Conservation (phyloP, 176 grass and related monocot genomes). For the Lolium multiflorum region DNA sequence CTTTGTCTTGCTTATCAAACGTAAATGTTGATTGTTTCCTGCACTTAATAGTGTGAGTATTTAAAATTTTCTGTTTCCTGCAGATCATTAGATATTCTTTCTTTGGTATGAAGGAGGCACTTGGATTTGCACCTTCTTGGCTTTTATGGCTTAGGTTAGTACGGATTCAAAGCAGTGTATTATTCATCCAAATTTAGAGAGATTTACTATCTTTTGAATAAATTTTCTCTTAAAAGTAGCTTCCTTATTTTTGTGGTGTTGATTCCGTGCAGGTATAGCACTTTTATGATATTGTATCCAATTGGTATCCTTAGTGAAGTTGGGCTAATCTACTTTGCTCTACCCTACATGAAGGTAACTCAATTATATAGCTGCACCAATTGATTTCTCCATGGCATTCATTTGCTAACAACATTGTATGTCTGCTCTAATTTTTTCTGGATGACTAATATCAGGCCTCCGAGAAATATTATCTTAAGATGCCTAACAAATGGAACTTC, state of each 20-base stretch:
- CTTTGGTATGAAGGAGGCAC: constrained; percentile 85
- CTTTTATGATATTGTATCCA: constrained; percentile 60
- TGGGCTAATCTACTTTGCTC: constrained; percentile 45
- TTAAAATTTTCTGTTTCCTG: neutral
- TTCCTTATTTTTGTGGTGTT: neutral
- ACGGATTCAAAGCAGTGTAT: neutral
- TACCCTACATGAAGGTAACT: constrained; percentile 57
- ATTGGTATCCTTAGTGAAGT: constrained; percentile 57
- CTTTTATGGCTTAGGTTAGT: constrained; percentile 91
- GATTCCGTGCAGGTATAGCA: constrained; percentile 45
- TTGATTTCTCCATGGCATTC: neutral
- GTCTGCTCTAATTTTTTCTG: neutral
- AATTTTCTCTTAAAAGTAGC: neutral
- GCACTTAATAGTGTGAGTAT: neutral
- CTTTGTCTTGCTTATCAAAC: neutral
- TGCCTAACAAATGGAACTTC: constrained; percentile 76
- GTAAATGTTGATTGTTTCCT: neutral
- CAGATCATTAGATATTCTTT: constrained; percentile 96
- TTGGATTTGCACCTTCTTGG: constrained; percentile 80
- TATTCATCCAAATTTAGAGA: neutral
- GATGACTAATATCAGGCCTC: constrained; percentile 34
- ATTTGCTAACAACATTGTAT: neutral
- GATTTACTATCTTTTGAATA: neutral
- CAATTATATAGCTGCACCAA: neutral
- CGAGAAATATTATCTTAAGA: constrained; percentile 64